Percentiles rank a stretch among this genome's conserved stretches.
Conservation (phyloP, 2,329 filamentous ascomycete species). For the Monilinia vaccinii-corymbosi region DNA sequence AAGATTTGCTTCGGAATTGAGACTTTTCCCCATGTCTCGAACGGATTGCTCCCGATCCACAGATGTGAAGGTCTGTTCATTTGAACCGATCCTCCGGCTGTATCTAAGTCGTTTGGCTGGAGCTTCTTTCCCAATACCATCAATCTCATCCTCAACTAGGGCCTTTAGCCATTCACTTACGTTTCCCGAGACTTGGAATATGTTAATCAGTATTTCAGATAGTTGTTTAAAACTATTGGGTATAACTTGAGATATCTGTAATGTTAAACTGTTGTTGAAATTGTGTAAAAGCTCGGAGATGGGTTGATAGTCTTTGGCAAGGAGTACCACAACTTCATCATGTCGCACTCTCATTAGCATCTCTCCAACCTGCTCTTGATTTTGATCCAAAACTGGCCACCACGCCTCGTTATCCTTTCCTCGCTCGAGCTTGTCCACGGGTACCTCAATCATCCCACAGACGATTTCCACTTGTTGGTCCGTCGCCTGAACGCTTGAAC, state of each 20-base stretch:
- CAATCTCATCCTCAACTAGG: conserved; percentile 93
- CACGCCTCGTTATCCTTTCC: conserved; percentile 78
- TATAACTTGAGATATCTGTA: conserved; percentile 72
- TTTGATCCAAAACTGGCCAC: conserved; percentile 73
- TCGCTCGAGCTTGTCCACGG: conserved; percentile 67
- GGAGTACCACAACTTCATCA: conserved; percentile 83
- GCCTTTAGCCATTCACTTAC: conserved; percentile 86
- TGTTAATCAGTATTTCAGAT: conserved; percentile 81
- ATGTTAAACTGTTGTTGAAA: conserved; percentile 74
- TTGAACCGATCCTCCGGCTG: conserved; percentile 60
- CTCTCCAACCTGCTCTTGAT: conserved; percentile 68
- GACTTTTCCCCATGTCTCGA: conserved; percentile 67
- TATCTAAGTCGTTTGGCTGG: conserved; percentile 66
- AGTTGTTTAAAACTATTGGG: conserved; percentile 70
- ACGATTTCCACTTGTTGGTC: conserved; percentile 40
- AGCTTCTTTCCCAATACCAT: conserved; percentile 77
- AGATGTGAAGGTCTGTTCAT: conserved; percentile 52
- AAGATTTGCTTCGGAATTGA: conserved; percentile 83
- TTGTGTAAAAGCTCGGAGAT: conserved; percentile 77
- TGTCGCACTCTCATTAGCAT: conserved; percentile 76
- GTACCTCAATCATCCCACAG: conserved; percentile 64
- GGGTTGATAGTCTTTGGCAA: conserved; percentile 74
- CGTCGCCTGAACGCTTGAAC: conserved; percentile 22
- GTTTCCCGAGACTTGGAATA: conserved; percentile 84
- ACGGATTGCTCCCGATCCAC: conserved; percentile 61